Evolutionary conservation across 2,329 filamentous ascomycete genomes (phyloP), one percentile per base, ranked within the genome.

Genomic region (Aspergillus neoniger): DNA sequence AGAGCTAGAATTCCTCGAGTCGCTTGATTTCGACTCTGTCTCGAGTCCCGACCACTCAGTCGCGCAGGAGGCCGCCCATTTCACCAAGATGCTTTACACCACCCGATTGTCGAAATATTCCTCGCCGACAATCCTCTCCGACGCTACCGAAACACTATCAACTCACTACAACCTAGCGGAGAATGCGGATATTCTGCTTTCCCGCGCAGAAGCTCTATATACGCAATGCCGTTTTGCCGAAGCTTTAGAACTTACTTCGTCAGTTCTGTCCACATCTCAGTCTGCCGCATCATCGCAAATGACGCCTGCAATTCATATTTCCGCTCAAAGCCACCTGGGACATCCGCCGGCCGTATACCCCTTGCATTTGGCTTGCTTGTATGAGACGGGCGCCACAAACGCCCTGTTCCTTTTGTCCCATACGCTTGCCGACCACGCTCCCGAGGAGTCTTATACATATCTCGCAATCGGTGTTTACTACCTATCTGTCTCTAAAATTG

Each of bases 381-480:
- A 92, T 76, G 92, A 98, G 77, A 89, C 97, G 15, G 85, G 86
- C 58, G 86, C 91, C 74, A 96, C 90, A 66, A 97, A 96, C 72
- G 85, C 91, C 2, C 85, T 99, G 3, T 99, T 98, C 74, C 83
- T 98, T 19, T 86, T 98, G 36, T 88, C 95, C 0, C 95, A 99
- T 75, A 92, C 96, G 66, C 85, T 99, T 28, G 92, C 93, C 23
- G 94, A 98, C 71, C 90, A 89, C 44, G 92, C 96, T 64, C 94
- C 95, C 0, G 89, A 95, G 61, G 92, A 98, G 76, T 89, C 95
- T 0, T 92, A 90, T 74, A 90, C 93, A 1, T 99, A 95, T 88
- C 85, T 99, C 25, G 95, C 95, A 0, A 94, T 99, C 10, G 95
- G 92, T 10, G 89, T 93, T 30, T 99, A 98, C 81, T 99, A 99